Base-by-base conservation (phyloP, 768 basidiomycete genomes). In the Jaapia argillacea region DNA sequence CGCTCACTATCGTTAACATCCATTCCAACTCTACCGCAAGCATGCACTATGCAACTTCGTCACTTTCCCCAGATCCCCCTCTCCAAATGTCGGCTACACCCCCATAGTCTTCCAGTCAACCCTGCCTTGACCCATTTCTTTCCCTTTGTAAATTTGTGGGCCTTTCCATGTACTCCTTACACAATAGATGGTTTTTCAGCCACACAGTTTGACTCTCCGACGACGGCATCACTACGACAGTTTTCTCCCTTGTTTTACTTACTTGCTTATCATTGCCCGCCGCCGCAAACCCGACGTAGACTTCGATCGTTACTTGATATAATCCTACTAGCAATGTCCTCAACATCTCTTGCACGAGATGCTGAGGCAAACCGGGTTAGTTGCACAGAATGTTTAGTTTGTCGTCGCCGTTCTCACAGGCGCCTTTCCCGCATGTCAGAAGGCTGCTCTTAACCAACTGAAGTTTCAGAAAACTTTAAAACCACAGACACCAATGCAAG, bases 301-400 rank as follows among this genome's bases (percentile, higher is more conserved):
- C 28, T 33, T n/a, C n/a, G n/a, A n/a, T n/a, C n/a, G n/a, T n/a
- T n/a, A n/a, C n/a, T n/a, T n/a, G n/a, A n/a, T n/a, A n/a, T n/a
- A n/a, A n/a, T n/a, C n/a, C 48, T 42, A 43, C 49, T 46, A 10
- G 21, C 37, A 7, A 10, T 10, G 22, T 38, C 12, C 20, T 10
- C 12, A 21, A 23, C 18, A 18, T 70, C 72, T 55, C 60, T 68
- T 23, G 66, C 63, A 45, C 61, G 65, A 40, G 71, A 74, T 50
- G 62, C 63, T 45, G 63, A 66, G 38, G 58, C 66, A 27, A 65
- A 59, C 51, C 76, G 78, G 67, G 78, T 79, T 49, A 60, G 74
- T 70, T 43, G 43, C 49, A 49, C 47, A 41, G 45, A 35, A 49
- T 41, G 39, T 48, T 44, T 33, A 26, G 42, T 24, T 40, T 46